Evolutionary conservation across 1,284 basidiomycete genomes (phyloP), one percentile per base, ranked within the genome.

Genomic region (Ceratobasidium sp.): DNA sequence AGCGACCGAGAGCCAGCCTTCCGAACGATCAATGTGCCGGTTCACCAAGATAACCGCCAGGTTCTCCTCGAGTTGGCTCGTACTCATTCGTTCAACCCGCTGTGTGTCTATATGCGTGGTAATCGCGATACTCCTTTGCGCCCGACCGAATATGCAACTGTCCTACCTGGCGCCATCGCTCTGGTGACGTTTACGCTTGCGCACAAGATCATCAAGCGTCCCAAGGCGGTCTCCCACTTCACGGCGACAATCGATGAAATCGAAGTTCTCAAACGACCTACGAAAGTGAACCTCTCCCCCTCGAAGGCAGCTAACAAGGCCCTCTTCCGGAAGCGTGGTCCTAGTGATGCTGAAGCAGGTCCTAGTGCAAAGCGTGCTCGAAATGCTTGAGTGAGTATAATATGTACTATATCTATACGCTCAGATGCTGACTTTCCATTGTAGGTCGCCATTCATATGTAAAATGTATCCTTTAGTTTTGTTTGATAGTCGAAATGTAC

Each of bases 161-260:
- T 33, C 16, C 18, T 50, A n/a, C 65, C 48, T n/a, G 65, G 65
- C 23, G 48, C 48, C 14, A 67, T 67, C 18, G 48, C 50, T 10
- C 46, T 27, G 20, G 18, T 67, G 5, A 44, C 20, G 3, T 46
- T 65, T 27, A 65, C 30, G 12, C 48, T 67, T 10, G 3, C 65
- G 20, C 48, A 67, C 48, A 50, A 52, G 38, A 41, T 52, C 33
- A 14, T 30, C n/a, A 27, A 33, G 23, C 27, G 46, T 18, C 27
- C 44, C 23, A 67, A 52, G 16, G 3, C 48, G 30, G 14, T 35
- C 12, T 64, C 60, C 14, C 18, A 64, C 20, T 64, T 64, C 35
- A 38, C 7, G 35, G 60, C 60, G 20, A 64, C 60, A 7, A 64
- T 64, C 23, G 16, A n/a, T 33, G 16, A 64, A 33, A 38, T 64